These are phyloP conservation scores for Kwoniella sp. DNA, from an alignment of 768 basidiomycete genomes.

Conservation along the genomic window DNA sequence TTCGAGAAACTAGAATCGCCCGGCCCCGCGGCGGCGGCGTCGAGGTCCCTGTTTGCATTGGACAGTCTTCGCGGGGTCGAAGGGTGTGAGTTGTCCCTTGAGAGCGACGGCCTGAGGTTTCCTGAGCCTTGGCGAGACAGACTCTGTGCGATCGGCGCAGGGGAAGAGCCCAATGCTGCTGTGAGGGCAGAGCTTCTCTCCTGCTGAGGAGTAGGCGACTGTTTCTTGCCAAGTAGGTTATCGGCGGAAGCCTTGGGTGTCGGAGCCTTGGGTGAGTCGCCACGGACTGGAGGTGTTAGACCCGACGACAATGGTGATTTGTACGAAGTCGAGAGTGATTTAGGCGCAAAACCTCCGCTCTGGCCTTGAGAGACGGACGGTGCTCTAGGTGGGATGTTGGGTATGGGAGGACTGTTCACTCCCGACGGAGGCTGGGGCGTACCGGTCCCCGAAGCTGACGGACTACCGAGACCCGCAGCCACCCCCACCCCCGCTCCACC, in stretches of 20 bases:
- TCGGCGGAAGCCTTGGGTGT: conserved; percentile 17
- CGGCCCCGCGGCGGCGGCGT: conserved; percentile 1
- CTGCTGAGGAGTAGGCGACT: conserved; percentile 1
- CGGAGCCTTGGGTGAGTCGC: conserved; percentile 3
- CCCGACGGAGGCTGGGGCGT: neutral
- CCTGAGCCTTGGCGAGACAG: conserved; percentile 7
- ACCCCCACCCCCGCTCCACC: too few species aligned
- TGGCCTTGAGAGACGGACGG: conserved; percentile 15
- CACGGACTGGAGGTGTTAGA: neutral
- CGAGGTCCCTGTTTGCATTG: conserved; percentile 6
- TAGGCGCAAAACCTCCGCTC: neutral
- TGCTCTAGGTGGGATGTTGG: conserved; percentile 39
- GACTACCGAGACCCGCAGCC: neutral
- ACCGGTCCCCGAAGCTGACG: neutral
- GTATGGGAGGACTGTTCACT: conserved; percentile 11
- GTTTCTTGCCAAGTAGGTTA: conserved; percentile 20
- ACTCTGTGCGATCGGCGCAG: neutral
- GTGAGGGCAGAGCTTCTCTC: conserved; percentile 20
- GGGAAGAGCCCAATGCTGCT: conserved; percentile 21
- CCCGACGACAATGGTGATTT: conserved; percentile 12
- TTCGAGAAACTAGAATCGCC: conserved; percentile 42
- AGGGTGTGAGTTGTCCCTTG: conserved; percentile 15
- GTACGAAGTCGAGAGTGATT: conserved; percentile 12
- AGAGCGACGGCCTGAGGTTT: conserved; percentile 1
- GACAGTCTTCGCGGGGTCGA: conserved; percentile 18